Percentiles rank a stretch among this genome's conserved stretches.
Evolutionary conservation across 2,329 filamentous ascomycete genomes (phyloP).

Genomic region (Pseudopyricularia javanii): DNA sequence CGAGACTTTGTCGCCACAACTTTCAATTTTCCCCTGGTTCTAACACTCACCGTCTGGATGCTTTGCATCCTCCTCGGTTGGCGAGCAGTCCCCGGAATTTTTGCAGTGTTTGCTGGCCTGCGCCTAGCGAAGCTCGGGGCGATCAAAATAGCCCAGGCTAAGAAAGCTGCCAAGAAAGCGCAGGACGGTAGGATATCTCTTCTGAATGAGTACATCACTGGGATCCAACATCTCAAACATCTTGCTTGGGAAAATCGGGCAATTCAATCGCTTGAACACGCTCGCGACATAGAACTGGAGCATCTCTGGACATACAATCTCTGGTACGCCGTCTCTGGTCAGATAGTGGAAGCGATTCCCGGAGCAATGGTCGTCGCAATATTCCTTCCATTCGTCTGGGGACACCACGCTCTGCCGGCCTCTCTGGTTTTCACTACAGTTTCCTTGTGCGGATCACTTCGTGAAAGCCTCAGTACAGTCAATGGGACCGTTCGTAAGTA

Average conservation of each 20-base stretch:
- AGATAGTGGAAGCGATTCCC: conserved; percentile 39
- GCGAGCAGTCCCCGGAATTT: conserved; percentile 39
- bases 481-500: conserved; percentile 28
- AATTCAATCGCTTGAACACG: conserved; percentile 34
- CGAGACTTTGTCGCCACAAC: conserved; percentile 35
- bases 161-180: conserved; percentile 38
- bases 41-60: conserved; percentile 33
- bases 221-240: conserved; percentile 47
- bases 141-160: conserved; percentile 33
- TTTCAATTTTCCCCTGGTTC: conserved; percentile 30
- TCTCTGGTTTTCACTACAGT: conserved; percentile 47
- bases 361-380: conserved; percentile 39
- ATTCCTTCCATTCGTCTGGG: conserved; percentile 37
- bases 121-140: conserved; percentile 38
- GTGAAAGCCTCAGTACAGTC: conserved; percentile 37
- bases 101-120: conserved; percentile 30
- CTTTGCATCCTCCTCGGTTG: conserved; percentile 40
- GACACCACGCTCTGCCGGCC: conserved; percentile 34
- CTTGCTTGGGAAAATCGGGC: conserved; percentile 47
- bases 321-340: conserved; percentile 30
- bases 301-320: conserved; percentile 40
- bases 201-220: conserved; percentile 43
- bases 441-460: conserved; percentile 37
- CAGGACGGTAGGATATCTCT: conserved; percentile 45
- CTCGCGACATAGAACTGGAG: conserved; percentile 37